Base-by-base conservation (phyloP, 176 grass and related monocot genomes). In the Elaeis guineensis region DNA sequence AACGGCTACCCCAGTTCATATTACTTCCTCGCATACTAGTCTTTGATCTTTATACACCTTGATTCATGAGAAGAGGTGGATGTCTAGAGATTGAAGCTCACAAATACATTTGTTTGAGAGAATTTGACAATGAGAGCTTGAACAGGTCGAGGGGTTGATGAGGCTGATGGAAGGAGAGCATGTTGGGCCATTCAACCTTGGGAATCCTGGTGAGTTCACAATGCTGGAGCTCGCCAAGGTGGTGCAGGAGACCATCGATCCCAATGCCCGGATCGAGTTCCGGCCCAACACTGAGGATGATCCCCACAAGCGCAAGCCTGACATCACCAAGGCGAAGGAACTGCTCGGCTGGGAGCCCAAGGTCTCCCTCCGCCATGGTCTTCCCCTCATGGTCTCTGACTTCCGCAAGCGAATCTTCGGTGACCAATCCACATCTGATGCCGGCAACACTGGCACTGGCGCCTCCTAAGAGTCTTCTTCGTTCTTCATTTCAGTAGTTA, bases 281-380 rank as follows among this genome's bases (percentile, higher is more conserved):
- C 39, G 61, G 0, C 61, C 61, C 39, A 63, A 63, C 61, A 63
- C 39, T 14, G 61, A 63, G 61, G 61, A 63, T 3, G 61, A 50
- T 12, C 61, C 61, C 19, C 61, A 63, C 61, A 63, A 63, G 35
- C 61, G 61, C 61, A 63, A 63, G 61, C 61, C 61, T 8, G 61
- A 63, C 61, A 63, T 63, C 19, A 50, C 35, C 39, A 19, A 18
- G 39, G 61, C 61, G 29, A 63, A 63, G 61, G 61, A 63, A 7
- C 21, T 63, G n/a, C 61, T 63, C 11, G 61, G 61, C 19, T 63
- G 61, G 61, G 61, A 63, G 61, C 61, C 61, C 30, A 23, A 49
- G 35, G 50, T 63, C 61, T 49, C 61, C 30, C 61, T 63, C 32
- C 17, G 35, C 19, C 61, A 23, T 12, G 61, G 61, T 4, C 61